Percentiles rank a stretch among this genome's conserved stretches.
Evolutionary conservation across 2,329 filamentous ascomycete species (phyloP).

Genomic region (Paecilomyces fulvus): DNA sequence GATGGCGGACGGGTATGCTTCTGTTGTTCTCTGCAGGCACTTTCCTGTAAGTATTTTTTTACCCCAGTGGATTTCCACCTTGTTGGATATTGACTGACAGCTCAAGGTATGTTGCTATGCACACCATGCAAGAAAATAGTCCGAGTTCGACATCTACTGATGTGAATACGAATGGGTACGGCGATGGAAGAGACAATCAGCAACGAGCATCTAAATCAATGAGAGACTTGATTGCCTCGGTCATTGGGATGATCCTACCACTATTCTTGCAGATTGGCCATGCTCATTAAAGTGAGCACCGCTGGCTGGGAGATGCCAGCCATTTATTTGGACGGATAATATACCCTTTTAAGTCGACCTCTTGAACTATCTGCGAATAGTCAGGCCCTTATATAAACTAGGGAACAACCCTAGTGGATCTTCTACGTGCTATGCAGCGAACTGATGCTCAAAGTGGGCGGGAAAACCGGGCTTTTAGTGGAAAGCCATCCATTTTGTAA

Average conservation of each 20-base stretch:
- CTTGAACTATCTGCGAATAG: not conserved
- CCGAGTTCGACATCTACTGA: conserved; percentile 23
- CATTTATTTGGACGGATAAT: not conserved
- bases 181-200: conserved; percentile 29
- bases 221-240: conserved; percentile 37
- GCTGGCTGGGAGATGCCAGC: not conserved
- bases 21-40: conserved; percentile 93
- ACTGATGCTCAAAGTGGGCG: not conserved
- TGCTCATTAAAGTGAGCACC: conserved; percentile 27
- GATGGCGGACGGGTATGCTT: conserved; percentile 87
- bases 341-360: not conserved
- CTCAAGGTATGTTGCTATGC: conserved; percentile 88
- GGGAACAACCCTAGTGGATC: not conserved
- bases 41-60: conserved; percentile 62
- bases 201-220: conserved; percentile 30
- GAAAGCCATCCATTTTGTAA: not conserved
- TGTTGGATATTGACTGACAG: conserved; percentile 7
- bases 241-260: conserved; percentile 41
- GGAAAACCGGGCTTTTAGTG: not conserved
- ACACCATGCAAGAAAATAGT: conserved; percentile 80
- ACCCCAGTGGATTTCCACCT: not conserved
- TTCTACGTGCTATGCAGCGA: not conserved
- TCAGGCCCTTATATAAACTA: not conserved
- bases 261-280: conserved; percentile 41
- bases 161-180: conserved; percentile 33